A percentile compares a stretch with the other conserved stretches of the same genome.
phyloP scores from a whole-genome alignment of 2,329 filamentous ascomycete genomes.

The Sporothrix brunneoviolacea region DNA sequence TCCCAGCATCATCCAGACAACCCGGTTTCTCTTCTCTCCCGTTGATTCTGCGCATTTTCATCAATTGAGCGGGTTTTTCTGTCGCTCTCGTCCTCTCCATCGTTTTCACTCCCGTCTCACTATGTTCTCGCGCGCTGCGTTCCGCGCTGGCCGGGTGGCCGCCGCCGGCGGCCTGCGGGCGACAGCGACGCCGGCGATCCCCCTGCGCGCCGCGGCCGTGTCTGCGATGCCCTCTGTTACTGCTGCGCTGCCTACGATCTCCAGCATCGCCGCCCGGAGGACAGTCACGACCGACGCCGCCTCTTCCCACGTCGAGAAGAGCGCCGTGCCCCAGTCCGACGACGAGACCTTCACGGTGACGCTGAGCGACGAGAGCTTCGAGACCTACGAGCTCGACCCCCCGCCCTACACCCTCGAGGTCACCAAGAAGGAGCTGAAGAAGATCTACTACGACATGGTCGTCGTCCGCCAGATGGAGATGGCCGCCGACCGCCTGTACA shows the following conservation, averaged over 20 bases:
- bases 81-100: too few relatives aligned
- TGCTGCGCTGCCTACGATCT: conserved; percentile 24
- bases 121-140: conserved; percentile 68
- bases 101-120: conserved; percentile 17
- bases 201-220: conserved; percentile 9
- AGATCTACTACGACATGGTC: conserved; percentile 99
- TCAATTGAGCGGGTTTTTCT: conserved; percentile 3
- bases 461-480: conserved; percentile 96
- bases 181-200: conserved; percentile 24
- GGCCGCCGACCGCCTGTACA: conserved; percentile 97
- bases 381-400: conserved; percentile 98
- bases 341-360: conserved; percentile 87
- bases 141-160: conserved; percentile 47
- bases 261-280: conserved; percentile 50
- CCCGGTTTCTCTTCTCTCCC: background rate
- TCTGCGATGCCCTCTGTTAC: conserved; percentile 2
- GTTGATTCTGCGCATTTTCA: conserved; percentile 2
- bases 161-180: conserved; percentile 10
- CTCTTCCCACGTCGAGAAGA: conserved; percentile 79
- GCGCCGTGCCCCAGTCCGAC: conserved; percentile 69
- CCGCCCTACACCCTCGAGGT: conserved; percentile 86
- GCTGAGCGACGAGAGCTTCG: conserved; percentile 97
- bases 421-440: conserved; percentile 96
- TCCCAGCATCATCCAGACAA: background rate
- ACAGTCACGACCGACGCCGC: conserved; percentile 94